Evolutionary conservation across 108 stramenopile species (phyloP).

Genomic region (Epithemia pelagica): DNA sequence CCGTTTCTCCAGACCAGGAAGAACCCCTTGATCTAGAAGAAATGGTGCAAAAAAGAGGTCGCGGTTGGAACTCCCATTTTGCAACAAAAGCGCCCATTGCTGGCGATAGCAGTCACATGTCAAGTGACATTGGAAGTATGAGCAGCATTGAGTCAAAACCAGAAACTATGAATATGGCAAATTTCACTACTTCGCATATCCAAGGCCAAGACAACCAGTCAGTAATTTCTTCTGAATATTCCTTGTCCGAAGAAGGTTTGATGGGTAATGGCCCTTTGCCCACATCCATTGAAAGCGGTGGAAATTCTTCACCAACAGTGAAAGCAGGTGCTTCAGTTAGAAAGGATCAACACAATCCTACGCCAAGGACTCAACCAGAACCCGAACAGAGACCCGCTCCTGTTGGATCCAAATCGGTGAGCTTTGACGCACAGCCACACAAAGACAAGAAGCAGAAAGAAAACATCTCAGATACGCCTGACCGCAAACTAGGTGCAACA

Average conservation of each 20-base stretch:
- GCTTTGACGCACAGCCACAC: not conserved
- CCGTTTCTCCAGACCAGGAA: not conserved
- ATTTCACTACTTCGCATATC: not conserved
- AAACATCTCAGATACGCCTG: not conserved
- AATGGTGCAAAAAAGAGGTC: not conserved
- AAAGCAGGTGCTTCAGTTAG: not conserved
- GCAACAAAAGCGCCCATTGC: too few relatives aligned
- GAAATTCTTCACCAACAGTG: not conserved
- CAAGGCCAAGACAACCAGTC: too few relatives aligned
- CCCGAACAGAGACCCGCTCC: not conserved
- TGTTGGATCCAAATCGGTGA: not conserved
- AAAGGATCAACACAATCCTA: too few relatives aligned
- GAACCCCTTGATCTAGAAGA: not conserved
- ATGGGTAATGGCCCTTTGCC: not conserved
- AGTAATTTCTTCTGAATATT: not conserved
- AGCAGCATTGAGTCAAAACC: not conserved
- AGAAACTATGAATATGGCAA: not conserved
- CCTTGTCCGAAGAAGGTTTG: not conserved
- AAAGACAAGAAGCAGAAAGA: not conserved
- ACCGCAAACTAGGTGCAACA: not conserved
- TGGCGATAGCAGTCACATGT: not conserved
- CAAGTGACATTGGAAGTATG: not conserved
- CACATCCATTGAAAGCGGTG: not conserved
- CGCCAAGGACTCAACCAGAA: not conserved
- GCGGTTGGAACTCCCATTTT: too few relatives aligned